Base-by-base conservation (phyloP, 73 alveolate genomes). In the Breviolum minutum region DNA sequence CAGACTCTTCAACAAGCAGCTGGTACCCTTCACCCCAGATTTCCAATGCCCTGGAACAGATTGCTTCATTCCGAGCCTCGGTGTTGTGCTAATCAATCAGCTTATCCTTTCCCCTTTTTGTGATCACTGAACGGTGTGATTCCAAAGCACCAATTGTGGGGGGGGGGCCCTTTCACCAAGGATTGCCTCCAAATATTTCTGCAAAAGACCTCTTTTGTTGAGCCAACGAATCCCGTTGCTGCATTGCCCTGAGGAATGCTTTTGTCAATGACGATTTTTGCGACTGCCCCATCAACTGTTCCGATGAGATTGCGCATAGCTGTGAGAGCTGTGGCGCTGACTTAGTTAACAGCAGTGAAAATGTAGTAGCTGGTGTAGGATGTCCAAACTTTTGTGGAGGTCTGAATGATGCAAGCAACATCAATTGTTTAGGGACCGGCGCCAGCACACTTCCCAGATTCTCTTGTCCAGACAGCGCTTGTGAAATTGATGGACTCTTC, bases 1-100 rank as follows among this genome's bases (percentile, higher is more conserved):
- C 68, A 63, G 88, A 66, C 88, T 80, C 19, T 80, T 80, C 88
- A 80, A 80, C 88, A 80, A 80, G 69, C 88, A 80, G 24, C 32
- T 80, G 68, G 54, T 66, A 11, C 88, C 88, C 7, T 80, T 80
- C 68, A 66, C 62, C n/a, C n/a, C 88, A 80, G 69, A 80, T 11
- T 80, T 80, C 24, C 88, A 80, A 48, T 80, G 88, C 14, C 88
- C 88, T 16, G 88, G 20, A 26, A 80, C 69, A 11, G 88, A 80
- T 6, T 80, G 88, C 68, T 80, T 32, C 69, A 80, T 80, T 80
- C 88, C 88, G 88, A 32, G 27, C 30, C 88, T 80, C 6, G 88
- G 88, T 1, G 54, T 40, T 40, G 54, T 40, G 54, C n/a, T n/a
- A n/a, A n/a, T n/a, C n/a, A n/a, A 40, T 40, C 54, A 40, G 54